Evolutionary conservation across 1,284 basidiomycete genomes (phyloP), one percentile per base, ranked within the genome.

Genomic region (Ceratobasidium sp.): DNA sequence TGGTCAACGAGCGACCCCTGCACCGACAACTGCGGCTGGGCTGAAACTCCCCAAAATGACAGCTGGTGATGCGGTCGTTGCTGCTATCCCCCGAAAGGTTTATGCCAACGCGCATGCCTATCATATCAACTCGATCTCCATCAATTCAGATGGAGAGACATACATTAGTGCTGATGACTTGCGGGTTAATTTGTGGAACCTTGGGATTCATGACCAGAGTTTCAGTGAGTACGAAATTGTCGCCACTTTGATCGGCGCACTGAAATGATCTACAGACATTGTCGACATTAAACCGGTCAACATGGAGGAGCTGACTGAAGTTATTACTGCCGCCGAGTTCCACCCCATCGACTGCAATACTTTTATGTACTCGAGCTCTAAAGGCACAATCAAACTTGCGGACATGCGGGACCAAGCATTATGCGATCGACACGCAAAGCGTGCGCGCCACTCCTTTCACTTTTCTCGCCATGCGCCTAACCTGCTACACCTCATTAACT

Each of bases 231-330:
- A 8, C 28, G 50, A 28, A 11, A 35, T n/a, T 47, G 9, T 2
- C 30, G 26, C 26, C 18, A 52, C 38, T 30, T 47, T 9, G 11
- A n/a, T 30, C 23, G 47, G 13, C 38, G 14, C 67, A 66, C 54
- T 70, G 21, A 64, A 35, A 44, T 41, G 55, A 38, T 21, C 38
- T 18, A 46, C 49, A 98, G 96, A 99, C 84, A 98, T 99, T 80
- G 96, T 99, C 76, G 98, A 99, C 83, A 99, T 99, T 88, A 99
- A 99, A 82, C 98, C 98, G 0, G 91, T 95, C 79, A 99, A 99
- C 83, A 99, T 99, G 98, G 98, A 99, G 80, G 98, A 99, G 82
- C 86, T 99, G 70, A 99, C 98, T 16, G 98, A 99, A 82, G 98
- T 99, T 81, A 99, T 99, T 82, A 99, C 98, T 11, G 96, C 97